A percentile compares a stretch with the other conserved stretches of the same genome.
Conservation (phyloP, 2,329 filamentous ascomycete genomes). For the Aspergillus sclerotialis region DNA sequence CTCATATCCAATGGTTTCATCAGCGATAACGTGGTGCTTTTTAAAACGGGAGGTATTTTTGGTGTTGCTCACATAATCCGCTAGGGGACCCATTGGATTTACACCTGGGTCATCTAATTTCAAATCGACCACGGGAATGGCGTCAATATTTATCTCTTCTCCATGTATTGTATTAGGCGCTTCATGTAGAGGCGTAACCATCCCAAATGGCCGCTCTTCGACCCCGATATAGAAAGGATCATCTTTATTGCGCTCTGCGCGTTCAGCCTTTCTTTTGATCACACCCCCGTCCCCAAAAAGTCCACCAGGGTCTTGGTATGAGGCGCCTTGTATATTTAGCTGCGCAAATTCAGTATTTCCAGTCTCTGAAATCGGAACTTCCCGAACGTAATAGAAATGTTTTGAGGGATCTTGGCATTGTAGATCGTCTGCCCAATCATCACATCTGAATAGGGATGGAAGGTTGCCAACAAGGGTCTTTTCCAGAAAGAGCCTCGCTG, state of each 20-base stretch:
- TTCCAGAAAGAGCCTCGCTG: conserved; percentile 69
- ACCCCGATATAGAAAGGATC: conserved; percentile 88
- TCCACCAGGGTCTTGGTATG: conserved; percentile 29
- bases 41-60: conserved; percentile 42
- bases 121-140: conserved; percentile 92
- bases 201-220: conserved; percentile 48
- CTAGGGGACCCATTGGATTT: conserved; percentile 4
- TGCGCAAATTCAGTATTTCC: conserved; percentile 12
- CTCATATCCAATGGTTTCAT: conserved; percentile 60
- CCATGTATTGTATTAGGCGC: conserved; percentile 67
- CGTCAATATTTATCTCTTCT: conserved; percentile 79
- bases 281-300: conserved; percentile 63
- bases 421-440: conserved; percentile 42
- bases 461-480: conserved; percentile 74
- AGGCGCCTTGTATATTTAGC: conserved; percentile 17
- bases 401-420: conserved; percentile 39
- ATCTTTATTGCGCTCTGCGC: conserved; percentile 75
- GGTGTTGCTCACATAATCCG: conserved; percentile 17
- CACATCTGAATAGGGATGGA: conserved; percentile 55
- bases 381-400: conserved; percentile 34
- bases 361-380: conserved; percentile 14
- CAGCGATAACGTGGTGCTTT: conserved; percentile 61
- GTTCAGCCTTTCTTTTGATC: conserved; percentile 67
- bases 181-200: conserved; percentile 70
- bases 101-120: conserved; percentile 57